phyloP scores from a whole-genome alignment of 2,329 filamentous ascomycete genomes.

The Neoarthrinium moseri region DNA sequence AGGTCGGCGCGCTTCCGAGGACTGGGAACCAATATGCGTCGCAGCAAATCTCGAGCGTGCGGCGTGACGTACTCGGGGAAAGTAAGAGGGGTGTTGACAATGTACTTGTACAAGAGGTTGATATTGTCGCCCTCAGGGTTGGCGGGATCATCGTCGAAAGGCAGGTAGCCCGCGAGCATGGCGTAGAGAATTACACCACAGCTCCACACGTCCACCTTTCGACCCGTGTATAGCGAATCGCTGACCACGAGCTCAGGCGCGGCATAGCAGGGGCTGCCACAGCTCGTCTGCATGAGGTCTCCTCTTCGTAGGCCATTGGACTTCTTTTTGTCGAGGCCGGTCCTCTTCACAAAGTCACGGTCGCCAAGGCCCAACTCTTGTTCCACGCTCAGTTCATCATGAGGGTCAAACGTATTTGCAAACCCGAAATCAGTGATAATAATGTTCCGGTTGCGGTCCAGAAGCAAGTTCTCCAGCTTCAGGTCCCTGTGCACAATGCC shows the following conservation, averaged over 20 bases:
- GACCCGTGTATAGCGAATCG: conserved; percentile 93
- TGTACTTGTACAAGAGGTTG: conserved; percentile 98
- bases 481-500: conserved; percentile 97
- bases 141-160: conserved; percentile 96
- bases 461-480: conserved; percentile 91
- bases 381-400: conserved; percentile 84
- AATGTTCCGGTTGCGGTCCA: conserved; percentile 96
- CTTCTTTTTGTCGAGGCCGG: conserved; percentile 79
- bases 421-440: conserved; percentile 99
- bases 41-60: conserved; percentile 87
- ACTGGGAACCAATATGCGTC: conserved; percentile 92
- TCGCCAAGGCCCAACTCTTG: conserved; percentile 86
- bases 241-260: conserved; percentile 96
- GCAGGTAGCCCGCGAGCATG: conserved; percentile 96
- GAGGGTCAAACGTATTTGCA: conserved; percentile 92
- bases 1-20: conserved; percentile 91
- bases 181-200: conserved; percentile 98
- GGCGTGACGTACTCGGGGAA: conserved; percentile 99
- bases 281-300: conserved; percentile 98
- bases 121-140: conserved; percentile 99
- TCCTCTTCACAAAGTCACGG: conserved; percentile 81
- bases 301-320: conserved; percentile 76
- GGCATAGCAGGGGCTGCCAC: conserved; percentile 96
- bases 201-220: conserved; percentile 99
- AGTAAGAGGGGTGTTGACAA: conserved; percentile 92